Evolutionary conservation across 306 rosid species (phyloP), one percentile per base, ranked within the genome.

Genomic region (Pachyrhizus erosus): DNA sequence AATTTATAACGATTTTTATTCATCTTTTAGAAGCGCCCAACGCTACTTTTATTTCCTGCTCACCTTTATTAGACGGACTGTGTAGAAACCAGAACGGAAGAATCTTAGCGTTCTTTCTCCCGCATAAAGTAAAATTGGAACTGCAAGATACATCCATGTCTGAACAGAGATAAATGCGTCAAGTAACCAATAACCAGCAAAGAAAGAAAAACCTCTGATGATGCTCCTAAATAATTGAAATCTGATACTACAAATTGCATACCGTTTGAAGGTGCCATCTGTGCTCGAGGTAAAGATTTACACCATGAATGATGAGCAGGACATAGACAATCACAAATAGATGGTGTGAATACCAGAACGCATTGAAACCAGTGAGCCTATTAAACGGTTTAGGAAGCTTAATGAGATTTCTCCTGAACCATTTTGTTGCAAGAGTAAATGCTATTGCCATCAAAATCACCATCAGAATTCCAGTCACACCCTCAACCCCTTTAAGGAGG

Each of bases 341-440:
- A 82, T 95, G 99, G 86, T 95, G 99, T 9, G 99, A 90, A 88
- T 95, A 95, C 99, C 99, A 95, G 87, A 95, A 95, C 71, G 97
- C 96, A 71, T 95, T 95, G 89, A 84, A 95, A 78, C 99, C 99
- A 13, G 94, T 95, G 72, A 95, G 92, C 85, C 94, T 86, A 82
- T 85, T 89, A 76, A 95, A 87, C 49, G 98, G 99, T 85, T 85
- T 95, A 40, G 98, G 98, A 14, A 93, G 88, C 87, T 91, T 90
- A 82, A 93, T 73, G 73, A 76, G 87, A 84, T 83, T 89, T 78
- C 90, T 86, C 84, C 99, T 88, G 82, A 91, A 90, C 97, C 98
- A 86, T 61, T 88, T 82, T 31, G 98, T 95, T 21, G 99, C 99
- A 31, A 93, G 96, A 18, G 89, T 91, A 86, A 95, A 95, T 2